Percentiles rank a stretch among this genome's conserved stretches.
phyloP scores from a whole-genome alignment of 2,329 filamentous ascomycete genomes.

The Calonectria pteridis region DNA sequence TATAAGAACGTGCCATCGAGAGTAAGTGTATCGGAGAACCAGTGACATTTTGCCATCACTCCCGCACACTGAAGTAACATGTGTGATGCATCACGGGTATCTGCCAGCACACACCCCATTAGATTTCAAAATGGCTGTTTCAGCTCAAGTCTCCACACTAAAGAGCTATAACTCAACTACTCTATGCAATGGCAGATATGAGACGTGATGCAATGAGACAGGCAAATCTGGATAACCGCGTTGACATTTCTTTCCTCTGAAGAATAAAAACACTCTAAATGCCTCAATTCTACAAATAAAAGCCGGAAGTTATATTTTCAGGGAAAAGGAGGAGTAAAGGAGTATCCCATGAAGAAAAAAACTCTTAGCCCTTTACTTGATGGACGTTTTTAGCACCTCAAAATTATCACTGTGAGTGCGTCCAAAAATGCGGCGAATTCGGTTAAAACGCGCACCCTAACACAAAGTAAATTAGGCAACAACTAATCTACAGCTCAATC shows the following conservation, averaged over 20 bases:
- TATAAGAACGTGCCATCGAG: too few relatives aligned
- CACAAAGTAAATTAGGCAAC: not conserved
- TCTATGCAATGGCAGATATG: not conserved
- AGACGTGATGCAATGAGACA: not conserved
- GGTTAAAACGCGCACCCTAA: not conserved
- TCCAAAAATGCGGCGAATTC: not conserved
- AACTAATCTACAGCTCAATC: not conserved
- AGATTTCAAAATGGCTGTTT: not conserved
- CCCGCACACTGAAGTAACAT: not conserved
- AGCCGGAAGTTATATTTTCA: too few relatives aligned
- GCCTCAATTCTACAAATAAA: too few relatives aligned
- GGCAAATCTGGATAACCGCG: not conserved
- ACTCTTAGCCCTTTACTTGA: not conserved
- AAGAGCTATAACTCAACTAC: not conserved
- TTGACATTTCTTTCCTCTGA: too few relatives aligned
- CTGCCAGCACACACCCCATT: not conserved
- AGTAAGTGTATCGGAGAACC: not conserved
- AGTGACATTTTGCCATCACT: not conserved
- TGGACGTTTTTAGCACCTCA: not conserved
- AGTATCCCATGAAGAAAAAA: not conserved
- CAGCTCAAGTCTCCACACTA: too few relatives aligned
- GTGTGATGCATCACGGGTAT: not conserved
- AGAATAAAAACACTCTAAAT: too few relatives aligned
- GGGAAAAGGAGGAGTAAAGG: not conserved
- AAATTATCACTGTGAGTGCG: not conserved